Base-by-base conservation (phyloP, 2,329 filamentous ascomycete genomes). In the Trichophyton rubrum region DNA sequence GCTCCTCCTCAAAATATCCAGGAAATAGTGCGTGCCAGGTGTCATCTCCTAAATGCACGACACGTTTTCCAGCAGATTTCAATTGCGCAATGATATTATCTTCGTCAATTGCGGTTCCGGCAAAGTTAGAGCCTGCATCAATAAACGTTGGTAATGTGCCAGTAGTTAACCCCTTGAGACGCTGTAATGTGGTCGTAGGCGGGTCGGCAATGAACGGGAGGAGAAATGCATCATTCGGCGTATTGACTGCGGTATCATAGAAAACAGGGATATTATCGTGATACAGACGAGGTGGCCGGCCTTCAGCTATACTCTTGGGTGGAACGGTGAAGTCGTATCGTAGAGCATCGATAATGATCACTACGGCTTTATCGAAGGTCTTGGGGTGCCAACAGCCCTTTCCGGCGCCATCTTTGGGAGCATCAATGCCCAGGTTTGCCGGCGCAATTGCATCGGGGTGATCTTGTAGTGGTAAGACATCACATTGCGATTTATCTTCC, bases 241-340 rank as follows among this genome's bases (percentile, higher is more conserved):
- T 79, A 61, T 83, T 77, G 61, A 85, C 75, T 0, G 92, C 87
- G 9, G 86, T 90, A 68, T 96, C 89, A 76, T 96, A 87, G 27
- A 97, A 77, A 59, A 96, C 83, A 0, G 90, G 89, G 38, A 99
- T 82, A 4, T 90, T 87, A 71, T 99, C 88, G 73, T 96, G 91
- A 72, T 89, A 99, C 62, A 87, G 77, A 63, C 83, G 82, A 11
- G 79, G 75, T 47, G 71, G 66, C 38, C 80, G 75, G 57, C 70
- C 69, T 59, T 74, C 69, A 7, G 74, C 68, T 38, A 77, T 77
- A 56, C 76, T 69, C 66, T 79, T 73, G 62, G 87, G 86, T 0
- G 93, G 93, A 9, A 97, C 84, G 0, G 92, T 95, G 68, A 99
- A 99, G 73, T 99, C 93, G 75, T 99, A 99, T 62, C 93, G 87